Base-by-base conservation (phyloP, 176 grass and related monocot species). In the Eleusine indica region DNA sequence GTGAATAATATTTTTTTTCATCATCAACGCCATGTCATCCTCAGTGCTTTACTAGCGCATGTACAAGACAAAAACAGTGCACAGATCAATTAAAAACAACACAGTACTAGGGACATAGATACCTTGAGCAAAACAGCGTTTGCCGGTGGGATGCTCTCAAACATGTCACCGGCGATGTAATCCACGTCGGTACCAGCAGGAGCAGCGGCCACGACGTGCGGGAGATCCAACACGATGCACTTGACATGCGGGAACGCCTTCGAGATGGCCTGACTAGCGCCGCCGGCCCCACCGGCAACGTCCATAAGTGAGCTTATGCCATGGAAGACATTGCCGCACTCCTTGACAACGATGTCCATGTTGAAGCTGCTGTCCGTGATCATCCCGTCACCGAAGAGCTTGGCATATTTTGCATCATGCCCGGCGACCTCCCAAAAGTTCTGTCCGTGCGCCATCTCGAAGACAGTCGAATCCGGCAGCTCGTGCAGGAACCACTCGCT, bases 111-210 rank as follows among this genome's bases (percentile, higher is more conserved):
- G 25, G 25, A 25, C 25, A 25, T 58, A 41, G 3, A 41, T 41
- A 41, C 93, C 79, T 92, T 95, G 11, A 95, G 52, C 3, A 95
- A 78, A 3, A 92, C 17, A 32, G 75, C 90, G 14, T 88, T 18
- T 4, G 93, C 93, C 1, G 66, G 37, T 25, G 93, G 90, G 52
- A 95, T 7, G 54, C 8, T 47, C 47, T 80, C 68, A 66, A 95
- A 92, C 93, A 95, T 92, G 32, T 86, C 73, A 0, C 90, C 90
- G 7, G 58, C 76, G 21, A 88, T 32, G 14, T 75, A 89, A 56
- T 92, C 21, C 68, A 95, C 87, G 3, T 60, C 4, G 2, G 66
- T 68, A 30, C 64, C 19, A 2, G 0, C 30, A 0, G 82, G 78
- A 79, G 81, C 65, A 2, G 44, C 3, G 29, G 70, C 87, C 29